These are phyloP conservation scores for Penicillium canariense DNA, from an alignment of 495 filamentous ascomycete species.

Conservation along the genomic window DNA sequence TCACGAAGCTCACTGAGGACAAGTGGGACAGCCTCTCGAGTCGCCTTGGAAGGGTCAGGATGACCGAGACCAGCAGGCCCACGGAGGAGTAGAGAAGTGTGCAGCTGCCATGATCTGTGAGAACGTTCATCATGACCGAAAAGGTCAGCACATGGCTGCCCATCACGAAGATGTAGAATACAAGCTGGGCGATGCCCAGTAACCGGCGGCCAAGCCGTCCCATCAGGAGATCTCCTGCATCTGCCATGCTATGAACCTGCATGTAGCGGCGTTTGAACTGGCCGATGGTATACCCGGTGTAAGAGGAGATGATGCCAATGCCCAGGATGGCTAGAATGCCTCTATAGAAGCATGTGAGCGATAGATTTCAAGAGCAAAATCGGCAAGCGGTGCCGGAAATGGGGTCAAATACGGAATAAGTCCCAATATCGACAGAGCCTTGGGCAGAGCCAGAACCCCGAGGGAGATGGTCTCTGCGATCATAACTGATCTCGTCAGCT, in stretches of 20 bases:
- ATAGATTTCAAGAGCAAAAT: background rate
- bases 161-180: conserved; percentile 68
- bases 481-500: conserved; percentile 39
- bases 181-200: conserved; percentile 54
- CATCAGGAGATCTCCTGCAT: conserved; percentile 61
- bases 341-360: conserved; percentile 27
- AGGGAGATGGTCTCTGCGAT: conserved; percentile 66
- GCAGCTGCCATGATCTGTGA: conserved; percentile 60
- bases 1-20: conserved; percentile 60
- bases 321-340: conserved; percentile 55
- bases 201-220: conserved; percentile 57
- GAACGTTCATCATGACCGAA: conserved; percentile 64
- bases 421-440: conserved; percentile 55
- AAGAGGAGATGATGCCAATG: conserved; percentile 64
- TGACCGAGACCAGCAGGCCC: conserved; percentile 56
- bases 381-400: background rate
- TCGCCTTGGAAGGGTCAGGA: conserved; percentile 60
- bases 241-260: conserved; percentile 62
- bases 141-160: conserved; percentile 73
- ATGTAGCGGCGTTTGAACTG: conserved; percentile 66
- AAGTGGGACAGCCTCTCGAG: conserved; percentile 52
- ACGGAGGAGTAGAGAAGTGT: conserved; percentile 60
- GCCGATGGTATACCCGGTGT: conserved; percentile 67
- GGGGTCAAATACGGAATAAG: conserved; percentile 47
- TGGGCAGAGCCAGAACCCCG: conserved; percentile 58